Evolutionary conservation across 495 filamentous ascomycete genomes (phyloP), one percentile per base, ranked within the genome.

Genomic region (Penicillium arizonense): DNA sequence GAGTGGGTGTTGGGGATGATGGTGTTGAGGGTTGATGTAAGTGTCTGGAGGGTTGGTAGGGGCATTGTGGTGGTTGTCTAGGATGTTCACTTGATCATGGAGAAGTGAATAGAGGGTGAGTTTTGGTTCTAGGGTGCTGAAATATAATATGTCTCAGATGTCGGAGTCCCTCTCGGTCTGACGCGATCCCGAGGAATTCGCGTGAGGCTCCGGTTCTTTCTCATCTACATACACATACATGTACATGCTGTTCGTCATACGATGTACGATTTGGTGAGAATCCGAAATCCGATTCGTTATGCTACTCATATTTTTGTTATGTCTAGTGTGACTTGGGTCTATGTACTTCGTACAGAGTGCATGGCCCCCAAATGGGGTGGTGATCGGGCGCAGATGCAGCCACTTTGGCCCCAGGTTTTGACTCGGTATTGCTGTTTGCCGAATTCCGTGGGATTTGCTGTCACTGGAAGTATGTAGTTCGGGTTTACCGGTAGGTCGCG

Each of bases 41-140:
- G 47, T 21, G 61, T 55, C 12, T 24, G 32, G 24, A 55, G 47
- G 26, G 63, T 55, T n/a, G 16, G 32, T 14, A 53, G 33, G n/a
- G 55, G 34, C 56, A 63, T 61, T 35, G 23, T 50, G 14, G 24
- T 13, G n/a, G n/a, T 33, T 13, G 41, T 13, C 5, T 26, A 14
- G 4, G 28, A 10, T 18, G 41, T 23, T 53, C n/a, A 21, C 30
- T 30, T 30, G 6, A 9, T 8, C 6, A 30, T 10, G 2, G 2
- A 7, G 28, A 28, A n/a, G 2, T 2, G 43, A 18, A 34, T 34
- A 44, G n/a, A 28, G 39, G 39, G 24, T 24, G 23, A 24, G 23
- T 1, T 30, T 28, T 26, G 13, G n/a, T 5, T 18, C 8, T 44
- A 14, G 33, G 12, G 30, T 28, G 28, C 23, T 24, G 23, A 24